These are phyloP conservation scores for Rostrohypoxylon terebratum DNA, from an alignment of 495 filamentous ascomycete species.

Conservation along the genomic window DNA sequence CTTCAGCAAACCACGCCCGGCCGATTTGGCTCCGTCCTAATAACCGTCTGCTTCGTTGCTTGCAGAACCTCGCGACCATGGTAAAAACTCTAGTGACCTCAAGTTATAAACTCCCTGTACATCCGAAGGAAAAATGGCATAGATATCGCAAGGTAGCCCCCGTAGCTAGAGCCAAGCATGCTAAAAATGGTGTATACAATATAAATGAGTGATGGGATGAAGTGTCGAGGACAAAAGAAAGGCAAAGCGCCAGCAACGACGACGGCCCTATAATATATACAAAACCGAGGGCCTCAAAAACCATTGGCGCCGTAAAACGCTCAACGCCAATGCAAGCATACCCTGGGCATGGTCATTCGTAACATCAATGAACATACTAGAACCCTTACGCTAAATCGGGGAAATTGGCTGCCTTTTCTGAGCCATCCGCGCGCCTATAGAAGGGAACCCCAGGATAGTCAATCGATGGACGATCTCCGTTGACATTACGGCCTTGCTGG, in stretches of 20 bases:
- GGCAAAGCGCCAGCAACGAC: background rate
- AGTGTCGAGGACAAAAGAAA: conserved; percentile 10
- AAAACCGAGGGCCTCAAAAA: conserved; percentile 21
- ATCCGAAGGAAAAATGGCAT: conserved; percentile 15
- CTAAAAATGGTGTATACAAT: conserved; percentile 28
- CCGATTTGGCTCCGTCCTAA: conserved; percentile 11
- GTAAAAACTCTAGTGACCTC: conserved; percentile 27
- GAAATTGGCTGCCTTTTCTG: conserved; percentile 33
- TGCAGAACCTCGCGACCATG: conserved; percentile 27
- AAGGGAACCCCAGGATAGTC: conserved; percentile 34
- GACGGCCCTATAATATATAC: conserved; percentile 33
- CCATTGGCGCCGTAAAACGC: conserved; percentile 28
- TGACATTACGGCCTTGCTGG: conserved; percentile 45
- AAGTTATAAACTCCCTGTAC: conserved; percentile 7
- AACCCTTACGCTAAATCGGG: conserved; percentile 34
- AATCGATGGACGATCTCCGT: conserved; percentile 45
- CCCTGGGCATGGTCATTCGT: conserved; percentile 25
- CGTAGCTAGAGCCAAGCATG: conserved; percentile 11
- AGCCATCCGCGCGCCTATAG: conserved; percentile 47
- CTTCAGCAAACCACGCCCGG: conserved; percentile 15
- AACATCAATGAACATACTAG: conserved; percentile 40
- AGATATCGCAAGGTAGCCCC: conserved; percentile 6
- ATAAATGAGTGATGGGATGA: conserved; percentile 27
- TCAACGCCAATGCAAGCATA: conserved; percentile 34
- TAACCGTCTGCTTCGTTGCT: conserved; percentile 12